These are phyloP conservation scores for Sclerotinia nivalis DNA, from an alignment of 2,329 filamentous ascomycete genomes.

Conservation along the genomic window DNA sequence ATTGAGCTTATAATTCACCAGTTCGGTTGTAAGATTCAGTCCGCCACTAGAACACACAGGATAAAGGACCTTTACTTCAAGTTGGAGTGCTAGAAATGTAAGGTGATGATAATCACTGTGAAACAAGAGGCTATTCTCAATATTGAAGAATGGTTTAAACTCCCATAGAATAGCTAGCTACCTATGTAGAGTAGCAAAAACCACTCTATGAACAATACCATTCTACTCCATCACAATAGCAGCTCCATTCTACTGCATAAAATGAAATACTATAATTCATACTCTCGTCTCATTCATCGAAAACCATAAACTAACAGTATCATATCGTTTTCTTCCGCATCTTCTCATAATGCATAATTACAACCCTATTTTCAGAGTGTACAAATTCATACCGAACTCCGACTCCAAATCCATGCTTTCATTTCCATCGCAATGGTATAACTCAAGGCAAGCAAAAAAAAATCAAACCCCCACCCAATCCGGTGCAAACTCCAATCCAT, in stretches of 20 bases:
- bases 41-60: no score
- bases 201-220: background rate
- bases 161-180: no score
- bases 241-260: background rate
- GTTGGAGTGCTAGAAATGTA: no score
- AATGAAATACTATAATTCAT: background rate
- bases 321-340: constrained; percentile 6
- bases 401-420: constrained; percentile 1
- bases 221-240: background rate
- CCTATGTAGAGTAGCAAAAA: background rate
- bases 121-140: no score
- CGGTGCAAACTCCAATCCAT: constrained; percentile 21
- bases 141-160: no score
- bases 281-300: background rate
- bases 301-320: constrained; percentile 4
- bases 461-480: background rate
- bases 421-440: constrained; percentile 2
- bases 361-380: background rate
- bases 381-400: background rate
- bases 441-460: background rate
- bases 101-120: no score
- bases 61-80: no score
- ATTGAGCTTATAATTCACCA: background rate
- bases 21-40: no score
- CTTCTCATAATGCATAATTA: background rate